Evolutionary conservation across 352 stramenopile species (phyloP).

Genomic region (Blastocystis sp.): DNA sequence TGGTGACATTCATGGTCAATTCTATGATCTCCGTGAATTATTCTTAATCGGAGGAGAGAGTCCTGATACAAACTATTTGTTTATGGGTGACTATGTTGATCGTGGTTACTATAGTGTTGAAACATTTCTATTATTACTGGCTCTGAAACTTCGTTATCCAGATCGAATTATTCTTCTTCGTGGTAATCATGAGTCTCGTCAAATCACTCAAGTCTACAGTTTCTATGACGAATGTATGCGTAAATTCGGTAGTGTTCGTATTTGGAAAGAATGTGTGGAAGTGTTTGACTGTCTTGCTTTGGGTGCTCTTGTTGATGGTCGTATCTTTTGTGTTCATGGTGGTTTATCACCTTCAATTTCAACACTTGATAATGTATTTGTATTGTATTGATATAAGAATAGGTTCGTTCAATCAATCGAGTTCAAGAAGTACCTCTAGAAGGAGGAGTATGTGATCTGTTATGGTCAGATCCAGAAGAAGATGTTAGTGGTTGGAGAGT

Average conservation of each 20-base stretch:
- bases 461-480: slow-evolving; percentile 61
- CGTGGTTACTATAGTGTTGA: slow-evolving; percentile 97
- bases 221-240: slow-evolving; percentile 98
- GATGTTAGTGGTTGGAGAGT: slow-evolving; percentile 96
- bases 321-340: slow-evolving; percentile 97
- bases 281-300: slow-evolving; percentile 99
- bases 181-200: slow-evolving; percentile 93
- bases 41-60: slow-evolving; percentile 93
- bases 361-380: slow-evolving; percentile 67
- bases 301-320: slow-evolving; percentile 94
- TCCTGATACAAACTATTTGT: slow-evolving; percentile 98
- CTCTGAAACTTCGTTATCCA: slow-evolving; percentile 95
- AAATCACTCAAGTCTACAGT: slow-evolving; percentile 98
- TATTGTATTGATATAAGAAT: slow-evolving; percentile 73
- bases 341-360: slow-evolving; percentile 76
- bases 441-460: slow-evolving; percentile 41
- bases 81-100: slow-evolving; percentile 99
- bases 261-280: slow-evolving; percentile 97
- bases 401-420: slow-evolving; percentile 46
- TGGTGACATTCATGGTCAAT: slow-evolving; percentile 98
- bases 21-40: slow-evolving; percentile 95
- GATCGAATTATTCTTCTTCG: slow-evolving; percentile 96
- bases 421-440: slow-evolving; percentile 24
- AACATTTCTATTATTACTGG: slow-evolving; percentile 92
- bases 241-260: slow-evolving; percentile 95